Base-by-base conservation (phyloP, 495 filamentous ascomycete genomes). In the Collariella sp. region DNA sequence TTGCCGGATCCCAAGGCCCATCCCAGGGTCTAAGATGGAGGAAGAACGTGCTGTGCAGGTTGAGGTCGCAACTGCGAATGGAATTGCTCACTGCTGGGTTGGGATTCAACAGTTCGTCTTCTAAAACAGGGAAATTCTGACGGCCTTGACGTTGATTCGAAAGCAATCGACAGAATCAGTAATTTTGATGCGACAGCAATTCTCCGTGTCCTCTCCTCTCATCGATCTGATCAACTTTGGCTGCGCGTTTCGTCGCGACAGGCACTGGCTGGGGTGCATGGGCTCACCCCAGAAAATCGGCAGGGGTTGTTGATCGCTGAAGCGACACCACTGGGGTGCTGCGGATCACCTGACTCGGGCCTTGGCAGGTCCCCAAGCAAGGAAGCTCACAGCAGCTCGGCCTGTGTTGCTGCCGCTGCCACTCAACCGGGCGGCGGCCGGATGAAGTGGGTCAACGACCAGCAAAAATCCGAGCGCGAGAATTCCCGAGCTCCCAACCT, bases 1-100 rank as follows among this genome's bases (percentile, higher is more conserved):
- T 64, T 76, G 62, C 39, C 61, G 50, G 57, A 50, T 61, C 54
- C 53, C 57, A 55, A 67, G 45, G 58, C 70, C 69, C 75, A 76
- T 76, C 41, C 59, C 68, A 63, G 63, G 61, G 31, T 9, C 38
- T 15, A 41, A n/a, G 20, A 22, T 20, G 15, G 38, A 18, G 48
- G 11, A 41, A 31, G n/a, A n/a, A n/a, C 20, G 9, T 5, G n/a
- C 10, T 3, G 23, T 2, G 7, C 5, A 24, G 20, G 36, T 38
- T 20, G 7, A 31, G 12, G 5, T 5, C 11, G 33, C 29, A 41
- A 33, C 13, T 29, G 19, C 6, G 34, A 48, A 16, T 24, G 7
- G 16, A 18, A 15, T 36, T 15, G 34, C 34, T 15, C 11, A 36
- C 11, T 36, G 34, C 34, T 15, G 11, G 34, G n/a, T 12, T 3